Evolutionary conservation across 139 green algal species (phyloP).

Genomic region (Chlorella sp.): DNA sequence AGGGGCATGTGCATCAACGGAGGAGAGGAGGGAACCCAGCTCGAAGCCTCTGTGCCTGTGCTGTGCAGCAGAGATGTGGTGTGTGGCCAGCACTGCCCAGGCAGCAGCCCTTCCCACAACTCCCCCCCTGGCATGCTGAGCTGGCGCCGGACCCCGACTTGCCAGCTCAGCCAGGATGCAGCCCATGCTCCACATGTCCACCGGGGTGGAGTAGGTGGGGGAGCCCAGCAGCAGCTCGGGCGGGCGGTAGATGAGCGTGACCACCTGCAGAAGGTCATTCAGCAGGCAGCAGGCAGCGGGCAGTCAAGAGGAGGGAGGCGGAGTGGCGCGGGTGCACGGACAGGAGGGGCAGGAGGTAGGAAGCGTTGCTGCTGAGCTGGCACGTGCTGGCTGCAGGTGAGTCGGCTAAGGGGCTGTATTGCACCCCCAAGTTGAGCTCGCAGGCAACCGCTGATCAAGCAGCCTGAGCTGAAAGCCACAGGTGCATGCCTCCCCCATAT

Average conservation of each 20-base stretch:
- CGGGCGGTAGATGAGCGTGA: conserved; percentile 93
- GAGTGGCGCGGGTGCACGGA: neutral
- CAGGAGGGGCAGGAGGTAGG: neutral
- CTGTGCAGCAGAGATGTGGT: no score
- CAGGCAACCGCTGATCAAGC: no score
- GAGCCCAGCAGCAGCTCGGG: conserved; percentile 92
- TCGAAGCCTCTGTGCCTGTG: no score
- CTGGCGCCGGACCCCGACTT: conserved; percentile 45
- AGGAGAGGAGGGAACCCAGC: no score
- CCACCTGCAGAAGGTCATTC: conserved; percentile 67
- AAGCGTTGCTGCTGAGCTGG: neutral
- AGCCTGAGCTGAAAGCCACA: no score
- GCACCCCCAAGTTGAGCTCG: no score
- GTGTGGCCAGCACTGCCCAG: no score
- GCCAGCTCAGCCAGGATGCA: conserved; percentile 91
- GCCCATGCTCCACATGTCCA: conserved; percentile 92
- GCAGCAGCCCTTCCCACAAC: neutral
- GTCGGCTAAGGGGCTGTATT: no score
- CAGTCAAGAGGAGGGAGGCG: neutral
- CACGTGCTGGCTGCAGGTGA: no score
- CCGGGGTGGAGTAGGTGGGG: conserved; percentile 60
- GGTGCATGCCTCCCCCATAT: no score
- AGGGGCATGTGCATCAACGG: no score
- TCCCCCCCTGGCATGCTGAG: neutral
- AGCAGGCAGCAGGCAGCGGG: no score